Base-by-base conservation (phyloP, 2,329 filamentous ascomycete genomes). In the Colletotrichum destructivum region DNA sequence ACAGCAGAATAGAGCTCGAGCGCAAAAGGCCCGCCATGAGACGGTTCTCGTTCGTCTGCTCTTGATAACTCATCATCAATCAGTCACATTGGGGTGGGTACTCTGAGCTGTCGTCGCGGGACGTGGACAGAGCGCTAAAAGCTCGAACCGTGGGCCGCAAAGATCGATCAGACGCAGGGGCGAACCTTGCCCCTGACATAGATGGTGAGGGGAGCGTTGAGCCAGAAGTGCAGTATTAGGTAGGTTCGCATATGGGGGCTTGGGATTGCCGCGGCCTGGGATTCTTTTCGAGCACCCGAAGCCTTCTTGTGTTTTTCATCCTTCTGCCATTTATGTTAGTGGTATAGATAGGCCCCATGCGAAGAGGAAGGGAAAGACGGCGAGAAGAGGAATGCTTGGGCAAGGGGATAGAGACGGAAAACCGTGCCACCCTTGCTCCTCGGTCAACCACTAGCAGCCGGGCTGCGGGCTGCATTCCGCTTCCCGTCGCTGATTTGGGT, bases 351-450 rank as follows among this genome's bases (percentile, higher is more conserved):
- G 63, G 57, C 23, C 52, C 64, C 57, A 71, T 68, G 64, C 16
- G 42, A 38, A 44, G 23, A 59, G 35, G 42, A 35, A 40, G 35
- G 57, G 23, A 44, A 52, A 54, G 44, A 42, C 21, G 31, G 8
- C 31, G 2, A 47, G n/a, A 40, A 31, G 44, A 26, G 23, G 23
- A 42, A 57, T 21, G 31, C 31, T 13, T 55, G 31, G 31, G 9
- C 18, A 46, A 42, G 52, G 38, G 26, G 52, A 52, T 44, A 66
- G 44, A 65, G 64, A 51, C 35, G 52, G 38, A 51, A 38, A 57
- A 52, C 68, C 69, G 69, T 71, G 69, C 69, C 69, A 68, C 51
- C 63, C 69, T 71, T 51, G 64, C 51, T 55, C 13, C 62, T 68
- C 64, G 57, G 57, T 47, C 51, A 63, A 55, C 38, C 49, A 49